phyloP scores from a whole-genome alignment of 139 green algal genomes.

The Picochlorum sp. region DNA sequence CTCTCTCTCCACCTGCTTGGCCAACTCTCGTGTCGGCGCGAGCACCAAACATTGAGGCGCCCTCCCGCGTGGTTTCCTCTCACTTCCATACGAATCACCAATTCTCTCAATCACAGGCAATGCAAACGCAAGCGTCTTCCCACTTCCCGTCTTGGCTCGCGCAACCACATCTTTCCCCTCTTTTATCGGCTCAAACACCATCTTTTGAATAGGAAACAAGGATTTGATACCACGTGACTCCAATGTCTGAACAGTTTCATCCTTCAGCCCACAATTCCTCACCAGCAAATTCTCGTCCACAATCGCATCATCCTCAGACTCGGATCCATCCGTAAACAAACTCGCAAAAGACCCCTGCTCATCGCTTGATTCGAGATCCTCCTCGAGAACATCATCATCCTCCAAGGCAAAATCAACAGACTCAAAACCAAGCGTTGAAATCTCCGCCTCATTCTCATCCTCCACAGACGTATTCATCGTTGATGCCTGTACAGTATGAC shows the following conservation, averaged over 20 bases:
- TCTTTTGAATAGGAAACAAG: constrained; percentile 80
- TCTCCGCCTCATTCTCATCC: too few species aligned
- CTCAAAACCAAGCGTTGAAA: background rate
- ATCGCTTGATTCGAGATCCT: background rate
- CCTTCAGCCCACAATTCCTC: constrained; percentile 59
- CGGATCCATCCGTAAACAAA: constrained; percentile 28
- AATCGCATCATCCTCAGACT: constrained; percentile 21
- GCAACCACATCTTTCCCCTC: constrained; percentile 84
- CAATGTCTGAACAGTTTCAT: constrained; percentile 55
- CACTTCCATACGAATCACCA: constrained; percentile 35
- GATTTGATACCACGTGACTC: constrained; percentile 52
- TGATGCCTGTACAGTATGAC: too few species aligned
- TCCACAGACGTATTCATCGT: too few species aligned
- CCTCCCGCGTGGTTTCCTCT: constrained; percentile 13
- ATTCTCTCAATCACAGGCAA: constrained; percentile 91
- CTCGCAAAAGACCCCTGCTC: constrained; percentile 22
- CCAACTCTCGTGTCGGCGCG: constrained; percentile 95
- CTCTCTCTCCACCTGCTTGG: constrained; percentile 92
- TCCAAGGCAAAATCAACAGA: background rate
- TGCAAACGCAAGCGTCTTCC: constrained; percentile 98
- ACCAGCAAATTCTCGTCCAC: constrained; percentile 41
- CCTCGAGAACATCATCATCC: background rate
- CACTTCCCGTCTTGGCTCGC: constrained; percentile 86
- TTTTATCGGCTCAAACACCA: constrained; percentile 63
- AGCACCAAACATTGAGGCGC: constrained; percentile 78